Evolutionary conservation across 73 alveolate species (phyloP), one percentile per base, ranked within the genome.

Genomic region (Breviolum minutum): DNA sequence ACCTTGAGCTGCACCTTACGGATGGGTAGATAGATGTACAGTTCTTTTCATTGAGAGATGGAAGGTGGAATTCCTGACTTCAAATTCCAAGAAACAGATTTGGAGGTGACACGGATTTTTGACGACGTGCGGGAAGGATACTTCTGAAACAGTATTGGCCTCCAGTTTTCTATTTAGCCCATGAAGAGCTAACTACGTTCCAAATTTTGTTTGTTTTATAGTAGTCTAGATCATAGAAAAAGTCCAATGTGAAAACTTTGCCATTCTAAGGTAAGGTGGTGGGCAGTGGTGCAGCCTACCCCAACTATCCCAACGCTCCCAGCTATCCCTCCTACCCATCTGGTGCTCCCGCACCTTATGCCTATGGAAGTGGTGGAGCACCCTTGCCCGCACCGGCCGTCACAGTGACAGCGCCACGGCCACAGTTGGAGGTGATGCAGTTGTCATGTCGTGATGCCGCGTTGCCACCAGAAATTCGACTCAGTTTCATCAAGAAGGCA

Each of bases 401-500:
- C 66, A n/a, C 63, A 8, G 12, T 76, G 62, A 79, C 87, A 22
- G 66, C 48, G 87, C 29, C 22, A 13, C 87, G 87, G 66, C 87
- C 87, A 13, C 69, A 88, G 27, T 61, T 90, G 90, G 97, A 92
- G 6, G 97, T 92, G 54, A 3, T 74, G 79, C 97, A 92, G 97
- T 64, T 61, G 10, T 63, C 97, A 22, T 92, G 97, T 63, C 24
- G 80, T 32, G 97, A 92, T 48, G 76, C 32, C 24, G n/a, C 13
- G 54, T 60, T 92, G 62, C 97, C 97, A 10, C 97, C 97, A 19
- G 97, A 92, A 30, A 73, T 92, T 10, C 97, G 97, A 6, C 80
- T 92, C 40, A 80, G 60, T n/a, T 92, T 92, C 80, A 80, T 92
- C 88, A 92, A 92, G 89, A 92, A 92, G 69, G 96, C 77, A 17